Evolutionary conservation across 2,329 filamentous ascomycete genomes (phyloP).

Genomic region (Neonectria faginata): DNA sequence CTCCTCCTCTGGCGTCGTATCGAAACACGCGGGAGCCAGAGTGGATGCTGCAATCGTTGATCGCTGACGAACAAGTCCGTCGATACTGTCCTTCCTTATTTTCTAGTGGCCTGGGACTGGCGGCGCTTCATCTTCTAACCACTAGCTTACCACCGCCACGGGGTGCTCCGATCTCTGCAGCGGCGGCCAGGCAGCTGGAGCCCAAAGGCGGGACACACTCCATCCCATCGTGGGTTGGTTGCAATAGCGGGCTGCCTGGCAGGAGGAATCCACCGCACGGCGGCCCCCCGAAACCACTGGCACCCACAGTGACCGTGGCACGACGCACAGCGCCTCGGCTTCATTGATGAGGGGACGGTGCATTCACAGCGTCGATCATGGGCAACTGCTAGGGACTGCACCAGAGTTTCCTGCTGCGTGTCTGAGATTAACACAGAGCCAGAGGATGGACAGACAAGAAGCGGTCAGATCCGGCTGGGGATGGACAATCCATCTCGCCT

Average conservation of each 20-base stretch:
- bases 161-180: constrained; percentile 34
- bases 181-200: not conserved
- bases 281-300: constrained; percentile 29
- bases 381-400: constrained; percentile 17
- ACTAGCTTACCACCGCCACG: constrained; percentile 43
- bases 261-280: constrained; percentile 15
- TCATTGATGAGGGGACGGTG: constrained; percentile 26
- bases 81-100: constrained; percentile 8
- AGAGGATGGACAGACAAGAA: constrained; percentile 25
- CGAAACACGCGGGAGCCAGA: constrained; percentile 9
- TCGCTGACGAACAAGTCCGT: constrained; percentile 41
- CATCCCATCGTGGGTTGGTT: constrained; percentile 15
- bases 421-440: constrained; percentile 36
- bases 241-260: constrained; percentile 15
- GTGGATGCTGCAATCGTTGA: constrained; percentile 34
- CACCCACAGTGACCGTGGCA: constrained; percentile 38
- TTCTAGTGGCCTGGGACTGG: constrained; percentile 24
- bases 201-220: not conserved
- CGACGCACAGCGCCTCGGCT: constrained; percentile 37
- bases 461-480: constrained; percentile 36
- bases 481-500: constrained; percentile 1
- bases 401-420: constrained; percentile 30
- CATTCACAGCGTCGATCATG: constrained; percentile 11
- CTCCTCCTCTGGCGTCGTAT: constrained; percentile 5
- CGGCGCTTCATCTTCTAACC: constrained; percentile 41